phyloP scores from a whole-genome alignment of 2,329 filamentous ascomycete species.

The Penicillium sp. region DNA sequence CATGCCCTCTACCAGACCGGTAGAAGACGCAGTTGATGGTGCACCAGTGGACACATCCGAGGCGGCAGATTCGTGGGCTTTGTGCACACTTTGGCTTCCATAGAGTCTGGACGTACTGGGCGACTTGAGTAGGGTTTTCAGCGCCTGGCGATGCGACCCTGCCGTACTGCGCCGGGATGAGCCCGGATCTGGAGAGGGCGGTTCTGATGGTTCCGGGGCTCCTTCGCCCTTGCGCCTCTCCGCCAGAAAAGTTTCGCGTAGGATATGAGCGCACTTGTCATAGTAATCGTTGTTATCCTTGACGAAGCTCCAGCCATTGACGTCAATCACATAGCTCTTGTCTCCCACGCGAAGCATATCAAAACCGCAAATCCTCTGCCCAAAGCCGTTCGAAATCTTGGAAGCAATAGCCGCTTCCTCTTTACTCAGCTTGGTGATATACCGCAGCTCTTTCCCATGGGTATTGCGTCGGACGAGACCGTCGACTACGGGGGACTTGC shows the following conservation, averaged over 20 bases:
- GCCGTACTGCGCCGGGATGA: conserved; percentile 47
- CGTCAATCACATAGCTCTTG: conserved; percentile 96
- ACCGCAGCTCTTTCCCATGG: conserved; percentile 94
- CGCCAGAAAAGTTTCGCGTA: conserved; percentile 84
- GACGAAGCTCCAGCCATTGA: conserved; percentile 99
- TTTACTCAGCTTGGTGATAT: conserved; percentile 81
- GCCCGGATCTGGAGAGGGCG: conserved; percentile 42
- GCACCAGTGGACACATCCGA: conserved; percentile 49
- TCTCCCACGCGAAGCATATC: conserved; percentile 87
- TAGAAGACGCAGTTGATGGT: conserved; percentile 43
- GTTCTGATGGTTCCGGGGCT: conserved; percentile 41
- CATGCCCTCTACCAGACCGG: conserved; percentile 41
- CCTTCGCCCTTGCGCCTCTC: conserved; percentile 64
- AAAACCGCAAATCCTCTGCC: conserved; percentile 94
- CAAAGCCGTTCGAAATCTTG: conserved; percentile 89
- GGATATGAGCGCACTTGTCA: conserved; percentile 82
- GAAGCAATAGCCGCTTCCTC: conserved; percentile 86
- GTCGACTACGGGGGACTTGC: conserved; percentile 96
- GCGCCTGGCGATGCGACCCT: conserved; percentile 53
- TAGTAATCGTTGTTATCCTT: conserved; percentile 99
- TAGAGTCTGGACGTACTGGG: conserved; percentile 68
- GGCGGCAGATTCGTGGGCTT: conserved; percentile 50
- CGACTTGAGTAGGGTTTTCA: conserved; percentile 68
- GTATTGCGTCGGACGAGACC: conserved; percentile 95
- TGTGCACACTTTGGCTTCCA: conserved; percentile 52